A percentile compares a stretch with the other conserved stretches of the same genome.
Conservation (phyloP, 805 yeast genomes). For the Lipomyces yamadae region DNA sequence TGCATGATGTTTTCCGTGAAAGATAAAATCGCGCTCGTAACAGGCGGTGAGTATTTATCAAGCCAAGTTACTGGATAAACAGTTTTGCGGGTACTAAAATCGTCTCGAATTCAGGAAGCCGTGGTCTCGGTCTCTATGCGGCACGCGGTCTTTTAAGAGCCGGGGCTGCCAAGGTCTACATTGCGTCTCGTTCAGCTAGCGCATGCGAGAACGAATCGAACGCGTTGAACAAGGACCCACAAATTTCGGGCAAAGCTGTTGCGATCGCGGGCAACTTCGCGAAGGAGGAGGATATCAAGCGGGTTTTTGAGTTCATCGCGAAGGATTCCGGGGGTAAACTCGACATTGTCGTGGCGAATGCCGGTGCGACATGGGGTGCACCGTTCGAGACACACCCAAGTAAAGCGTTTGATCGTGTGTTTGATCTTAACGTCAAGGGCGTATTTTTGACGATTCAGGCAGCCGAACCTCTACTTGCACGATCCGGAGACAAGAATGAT, state of each 20-base stretch:
- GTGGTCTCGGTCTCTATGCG: constrained; percentile 73
- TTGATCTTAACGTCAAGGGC: constrained; percentile 67
- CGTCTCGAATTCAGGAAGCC: constrained; percentile 52
- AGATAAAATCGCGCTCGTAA: constrained; percentile 31
- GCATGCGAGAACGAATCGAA: constrained; percentile 64
- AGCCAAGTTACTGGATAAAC: no score
- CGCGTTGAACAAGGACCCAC: constrained; percentile 44
- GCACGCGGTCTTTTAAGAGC: constrained; percentile 66
- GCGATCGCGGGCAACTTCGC: constrained; percentile 61
- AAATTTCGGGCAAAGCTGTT: constrained; percentile 44
- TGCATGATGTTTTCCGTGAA: constrained; percentile 23
- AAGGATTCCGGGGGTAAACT: constrained; percentile 50
- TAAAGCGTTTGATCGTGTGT: constrained; percentile 63
- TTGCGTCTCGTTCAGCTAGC: constrained; percentile 65
- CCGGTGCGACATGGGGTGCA: constrained; percentile 82
- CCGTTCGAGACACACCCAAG: constrained; percentile 65
- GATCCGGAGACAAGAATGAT: constrained; percentile 57
- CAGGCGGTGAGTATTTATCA: constrained; percentile 24
- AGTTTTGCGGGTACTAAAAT: neutral
- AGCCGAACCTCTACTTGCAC: constrained; percentile 61
- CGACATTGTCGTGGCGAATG: constrained; percentile 73
- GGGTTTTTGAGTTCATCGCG: constrained; percentile 51
- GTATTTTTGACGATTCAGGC: constrained; percentile 69
- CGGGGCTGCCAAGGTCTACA: constrained; percentile 65
- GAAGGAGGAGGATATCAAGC: constrained; percentile 53